Evolutionary conservation across 2,329 filamentous ascomycete species (phyloP), one percentile per base, ranked within the genome.

Genomic region (Remersonia thermophila): DNA sequence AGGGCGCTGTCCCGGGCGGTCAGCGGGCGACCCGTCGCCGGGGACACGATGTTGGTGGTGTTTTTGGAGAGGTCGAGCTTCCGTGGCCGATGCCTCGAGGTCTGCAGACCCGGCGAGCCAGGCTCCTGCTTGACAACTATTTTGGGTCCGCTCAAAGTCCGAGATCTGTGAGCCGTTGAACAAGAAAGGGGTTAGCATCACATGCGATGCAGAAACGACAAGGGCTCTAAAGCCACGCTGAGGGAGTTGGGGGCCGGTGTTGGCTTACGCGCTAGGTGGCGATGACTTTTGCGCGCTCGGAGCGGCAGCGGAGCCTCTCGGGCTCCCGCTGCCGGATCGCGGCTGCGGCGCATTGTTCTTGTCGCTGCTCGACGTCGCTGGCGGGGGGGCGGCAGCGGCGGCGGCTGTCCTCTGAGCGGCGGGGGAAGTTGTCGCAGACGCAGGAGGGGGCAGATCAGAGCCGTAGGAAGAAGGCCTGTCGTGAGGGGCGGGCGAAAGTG

Each of bases 111-210:
- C 36, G 89, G 89, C 32, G 89, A 95, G 29, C 81, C 75, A 25
- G 87, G 87, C 59, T 98, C 91, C 61, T 95, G 95, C 69, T 96
- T 96, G 41, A 98, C 87, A 46, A 93, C 72, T 44, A 95, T 93
- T 62, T 84, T 87, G 28, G 83, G 58, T 31, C 62, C 67, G 57
- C 57, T 63, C 60, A 56, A 70, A 66, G 60, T 67, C 61, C 67
- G 69, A 59, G 67, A 55, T 48, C 67, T 67, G 49, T 43, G 33
- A 27, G 36, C 39, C 39, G 38, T 42, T 35, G 40, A 51, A 40
- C 52, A 41, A 35, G 17, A 30, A 36, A 18, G 30, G 27, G 13
- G 32, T 40, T 25, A 38, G 37, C 29, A 40, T 31, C 16, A 40
- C 37, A 29, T 15, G 32, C 37, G 41, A 40, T 30, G 12, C 23